Evolutionary conservation across 805 yeast species (phyloP).

Genomic region (Ascoidea rubescens): DNA sequence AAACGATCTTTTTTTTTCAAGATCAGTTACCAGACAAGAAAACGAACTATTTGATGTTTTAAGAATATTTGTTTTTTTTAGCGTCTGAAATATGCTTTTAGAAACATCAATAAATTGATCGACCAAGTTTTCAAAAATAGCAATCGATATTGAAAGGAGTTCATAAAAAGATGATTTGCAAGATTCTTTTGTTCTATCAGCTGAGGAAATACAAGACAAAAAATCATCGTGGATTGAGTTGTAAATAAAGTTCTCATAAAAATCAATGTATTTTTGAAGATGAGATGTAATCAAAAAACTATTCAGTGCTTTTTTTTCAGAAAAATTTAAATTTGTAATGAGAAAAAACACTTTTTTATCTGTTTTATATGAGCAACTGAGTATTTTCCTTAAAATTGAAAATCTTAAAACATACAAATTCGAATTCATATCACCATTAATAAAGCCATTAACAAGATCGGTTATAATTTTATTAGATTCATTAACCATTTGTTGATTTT

Average conservation of each 20-base stretch:
- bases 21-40: constrained; percentile 17
- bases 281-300: not conserved
- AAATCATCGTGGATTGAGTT: not conserved
- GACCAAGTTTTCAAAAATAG: constrained; percentile 29
- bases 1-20: constrained; percentile 24
- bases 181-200: not conserved
- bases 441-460: not conserved
- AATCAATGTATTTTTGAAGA: constrained; percentile 8
- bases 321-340: constrained; percentile 2
- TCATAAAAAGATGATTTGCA: too few relatives aligned
- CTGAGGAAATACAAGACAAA: not conserved
- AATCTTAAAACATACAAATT: constrained; percentile 7
- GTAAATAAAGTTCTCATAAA: constrained; percentile 3
- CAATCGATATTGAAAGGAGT: constrained; percentile 17
- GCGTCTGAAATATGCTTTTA: not conserved
- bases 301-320: not conserved
- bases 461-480: not conserved
- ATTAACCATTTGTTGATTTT: not conserved
- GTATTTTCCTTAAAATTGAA: not conserved
- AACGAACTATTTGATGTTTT: constrained; percentile 13
- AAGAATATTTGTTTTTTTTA: too few relatives aligned
- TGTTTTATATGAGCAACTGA: not conserved
- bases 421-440: not conserved
- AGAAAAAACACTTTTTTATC: not conserved
- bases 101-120: constrained; percentile 25